These are phyloP conservation scores for Isatis tinctoria DNA, from an alignment of 345 rosid species.

Conservation along the genomic window DNA sequence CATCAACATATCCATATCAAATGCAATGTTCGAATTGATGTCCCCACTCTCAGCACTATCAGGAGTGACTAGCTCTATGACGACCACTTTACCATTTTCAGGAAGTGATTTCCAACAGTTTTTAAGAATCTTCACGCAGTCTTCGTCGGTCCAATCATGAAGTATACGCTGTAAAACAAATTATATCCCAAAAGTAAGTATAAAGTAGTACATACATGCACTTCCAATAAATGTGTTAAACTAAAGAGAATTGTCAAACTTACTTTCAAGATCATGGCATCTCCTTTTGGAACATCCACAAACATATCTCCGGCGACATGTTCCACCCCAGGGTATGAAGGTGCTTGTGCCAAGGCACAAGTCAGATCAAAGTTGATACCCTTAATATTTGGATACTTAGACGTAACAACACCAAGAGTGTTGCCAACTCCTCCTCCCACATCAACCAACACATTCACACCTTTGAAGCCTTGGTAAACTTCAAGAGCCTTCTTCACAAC, in stretches of 20 bases:
- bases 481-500: conserved; percentile 54
- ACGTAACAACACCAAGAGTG: conserved; percentile 41
- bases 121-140: conserved; percentile 40
- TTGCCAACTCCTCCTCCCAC: conserved; percentile 72
- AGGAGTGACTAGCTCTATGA: conserved; percentile 41
- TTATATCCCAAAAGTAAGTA: not conserved
- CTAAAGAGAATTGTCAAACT: not conserved
- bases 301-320: conserved; percentile 92
- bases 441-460: conserved; percentile 46
- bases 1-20: conserved; percentile 42
- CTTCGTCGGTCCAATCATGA: conserved; percentile 44
- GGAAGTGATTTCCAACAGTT: conserved; percentile 51
- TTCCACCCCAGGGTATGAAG: conserved; percentile 42
- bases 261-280: conserved; percentile 69
- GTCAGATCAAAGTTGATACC: conserved; percentile 50
- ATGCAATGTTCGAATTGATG: conserved; percentile 36
- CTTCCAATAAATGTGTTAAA: not conserved
- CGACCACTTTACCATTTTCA: conserved; percentile 37
- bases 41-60: conserved; percentile 19
- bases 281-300: conserved; percentile 59
- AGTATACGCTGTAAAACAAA: conserved; percentile 36
- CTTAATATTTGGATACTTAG: conserved; percentile 43
- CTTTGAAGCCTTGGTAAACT: conserved; percentile 51
- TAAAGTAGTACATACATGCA: not conserved
- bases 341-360: conserved; percentile 33